Base-by-base conservation (phyloP, 495 filamentous ascomycete species). In the Collariella sp. region DNA sequence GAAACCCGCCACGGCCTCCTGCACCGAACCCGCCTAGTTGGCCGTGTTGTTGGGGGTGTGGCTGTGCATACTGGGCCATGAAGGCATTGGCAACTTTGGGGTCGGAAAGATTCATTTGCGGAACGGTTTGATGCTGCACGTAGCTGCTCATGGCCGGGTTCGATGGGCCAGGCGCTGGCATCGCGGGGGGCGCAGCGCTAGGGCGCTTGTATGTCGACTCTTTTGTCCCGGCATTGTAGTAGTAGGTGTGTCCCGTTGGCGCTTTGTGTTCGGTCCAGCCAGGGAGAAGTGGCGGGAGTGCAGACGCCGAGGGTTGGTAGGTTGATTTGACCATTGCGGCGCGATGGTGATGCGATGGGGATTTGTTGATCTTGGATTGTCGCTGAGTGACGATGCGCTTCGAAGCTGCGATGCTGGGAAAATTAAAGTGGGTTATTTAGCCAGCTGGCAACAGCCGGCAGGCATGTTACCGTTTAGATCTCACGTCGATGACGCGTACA, bases 241-340 rank as follows among this genome's bases (percentile, higher is more conserved):
- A 96, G 70, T 95, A 96, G 13, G 79, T 75, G 64, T 94, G 89
- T 6, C 91, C 90, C 52, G 87, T 84, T 15, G 90, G 90, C 53
- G 91, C 88, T 74, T 86, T 89, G 70, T 96, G 90, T 69, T 95
- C 88, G 23, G 88, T 88, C 91, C 91, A 97, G 20, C 88, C 91
- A 20, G 82, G 77, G 7, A 84, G 83, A 3, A 96, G 72, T 16
- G 87, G 83, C 45, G 76, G 73, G 31, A 72, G 56, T n/a, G 58
- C 34, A 34, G 61, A 63, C 29, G 64, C 47, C 15, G 70, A 70
- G 11, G 77, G 75, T 50, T 76, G 78, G 65, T 84, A 77, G 7
- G 83, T 86, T 0, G 82, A 84, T 47, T 83, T 84, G 45, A 86
- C 61, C 83, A 84, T 84, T 20, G 10, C 22, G 36, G 16, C 12